Evolutionary conservation across 495 filamentous ascomycete genomes (phyloP).

Genomic region (Sabuloglossum arenarium): DNA sequence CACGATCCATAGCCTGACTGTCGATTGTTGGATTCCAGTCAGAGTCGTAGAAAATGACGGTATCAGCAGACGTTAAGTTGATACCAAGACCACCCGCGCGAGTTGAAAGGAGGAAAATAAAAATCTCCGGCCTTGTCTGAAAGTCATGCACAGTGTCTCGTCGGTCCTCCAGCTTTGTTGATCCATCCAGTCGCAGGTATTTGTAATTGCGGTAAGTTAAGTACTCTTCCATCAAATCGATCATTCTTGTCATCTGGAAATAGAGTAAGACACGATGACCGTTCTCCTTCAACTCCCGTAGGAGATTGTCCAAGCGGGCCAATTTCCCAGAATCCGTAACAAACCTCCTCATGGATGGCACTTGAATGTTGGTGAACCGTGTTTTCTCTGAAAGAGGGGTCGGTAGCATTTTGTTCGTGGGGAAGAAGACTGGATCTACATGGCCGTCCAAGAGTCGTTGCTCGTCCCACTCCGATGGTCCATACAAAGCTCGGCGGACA

Average conservation of each 20-base stretch:
- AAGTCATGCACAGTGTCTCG: slow-evolving; percentile 94
- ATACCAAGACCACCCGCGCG: slow-evolving; percentile 95
- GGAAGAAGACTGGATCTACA: slow-evolving; percentile 39
- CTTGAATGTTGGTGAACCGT: slow-evolving; percentile 72
- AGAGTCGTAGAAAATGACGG: slow-evolving; percentile 98
- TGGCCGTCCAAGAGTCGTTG: slow-evolving; percentile 48
- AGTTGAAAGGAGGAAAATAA: slow-evolving; percentile 88
- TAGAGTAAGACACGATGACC: slow-evolving; percentile 95
- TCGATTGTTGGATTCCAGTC: slow-evolving; percentile 99
- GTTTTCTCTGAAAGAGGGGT: slow-evolving; percentile 55
- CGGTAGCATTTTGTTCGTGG: slow-evolving; percentile 44
- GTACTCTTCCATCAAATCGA: slow-evolving; percentile 98
- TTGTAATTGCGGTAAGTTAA: slow-evolving; percentile 97
- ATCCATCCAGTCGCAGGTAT: slow-evolving; percentile 89
- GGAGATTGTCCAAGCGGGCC: slow-evolving; percentile 70
- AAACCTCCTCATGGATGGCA: slow-evolving; percentile 96
- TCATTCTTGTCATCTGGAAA: slow-evolving; percentile 99
- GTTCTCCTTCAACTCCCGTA: slow-evolving; percentile 72
- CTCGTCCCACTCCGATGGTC: slow-evolving; percentile 44
- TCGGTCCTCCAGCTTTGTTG: slow-evolving; percentile 93
- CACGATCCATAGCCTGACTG: slow-evolving; percentile 96
- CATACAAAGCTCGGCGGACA: slow-evolving; percentile 55
- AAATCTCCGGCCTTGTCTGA: slow-evolving; percentile 80
- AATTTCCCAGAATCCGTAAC: slow-evolving; percentile 96
- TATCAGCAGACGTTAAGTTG: slow-evolving; percentile 80